Percentiles rank a stretch among this genome's conserved stretches.
phyloP scores from a whole-genome alignment of 129 eudicot genomes.

The Centella asiatica region DNA sequence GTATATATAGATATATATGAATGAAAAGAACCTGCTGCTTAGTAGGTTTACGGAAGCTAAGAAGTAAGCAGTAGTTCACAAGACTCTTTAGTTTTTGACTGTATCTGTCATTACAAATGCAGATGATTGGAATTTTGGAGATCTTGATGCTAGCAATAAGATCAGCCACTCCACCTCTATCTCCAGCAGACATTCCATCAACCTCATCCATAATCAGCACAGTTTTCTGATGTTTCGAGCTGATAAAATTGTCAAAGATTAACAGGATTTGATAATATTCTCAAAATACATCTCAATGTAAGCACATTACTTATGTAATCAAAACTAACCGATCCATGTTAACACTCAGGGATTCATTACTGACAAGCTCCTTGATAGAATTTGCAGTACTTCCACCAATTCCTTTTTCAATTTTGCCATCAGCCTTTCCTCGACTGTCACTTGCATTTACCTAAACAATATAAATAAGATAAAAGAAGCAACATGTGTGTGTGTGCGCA shows the following conservation, averaged over 20 bases:
- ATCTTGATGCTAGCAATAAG: slow-evolving; percentile 83
- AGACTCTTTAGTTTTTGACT: slow-evolving; percentile 95
- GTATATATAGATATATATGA: not conserved
- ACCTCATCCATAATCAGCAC: slow-evolving; percentile 11
- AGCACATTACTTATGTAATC: slow-evolving; percentile 4
- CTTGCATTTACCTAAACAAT: slow-evolving; percentile 84
- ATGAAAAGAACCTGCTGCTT: slow-evolving; percentile 73
- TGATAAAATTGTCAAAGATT: slow-evolving; percentile 13
- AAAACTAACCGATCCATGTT: slow-evolving; percentile 52
- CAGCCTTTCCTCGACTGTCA: slow-evolving; percentile 96
- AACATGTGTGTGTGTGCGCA: too few species aligned
- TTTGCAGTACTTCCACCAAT: slow-evolving; percentile 87
- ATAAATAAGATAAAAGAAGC: not conserved
- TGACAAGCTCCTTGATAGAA: slow-evolving; percentile 81
- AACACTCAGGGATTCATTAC: slow-evolving; percentile 57
- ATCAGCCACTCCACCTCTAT: slow-evolving; percentile 94
- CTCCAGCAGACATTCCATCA: slow-evolving; percentile 13
- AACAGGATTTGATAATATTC: slow-evolving; percentile 7
- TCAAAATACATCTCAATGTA: not conserved
- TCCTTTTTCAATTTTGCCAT: slow-evolving; percentile 83
- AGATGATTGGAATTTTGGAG: slow-evolving; percentile 83
- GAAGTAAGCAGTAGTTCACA: slow-evolving; percentile 64
- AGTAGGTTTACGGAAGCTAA: slow-evolving; percentile 87
- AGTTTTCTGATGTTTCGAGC: slow-evolving; percentile 38
- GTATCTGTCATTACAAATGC: slow-evolving; percentile 93